Conservation (phyloP, 1,139 yeast species). For the Insectozyma bohioensis region DNA sequence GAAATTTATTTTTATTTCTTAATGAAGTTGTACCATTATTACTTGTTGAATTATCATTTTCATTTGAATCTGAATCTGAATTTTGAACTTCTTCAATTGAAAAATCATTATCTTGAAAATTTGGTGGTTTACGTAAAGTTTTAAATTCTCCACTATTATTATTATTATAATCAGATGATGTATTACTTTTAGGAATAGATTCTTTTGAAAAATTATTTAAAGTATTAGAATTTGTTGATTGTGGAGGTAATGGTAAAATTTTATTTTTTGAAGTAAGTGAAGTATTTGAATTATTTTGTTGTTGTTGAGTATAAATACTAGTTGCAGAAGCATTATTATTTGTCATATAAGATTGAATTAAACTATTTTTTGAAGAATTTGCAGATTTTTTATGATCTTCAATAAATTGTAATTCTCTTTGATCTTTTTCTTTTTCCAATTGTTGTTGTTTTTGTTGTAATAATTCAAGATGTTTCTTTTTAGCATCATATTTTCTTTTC, state of each 20-base stretch:
- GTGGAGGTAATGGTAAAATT: conserved; percentile 33
- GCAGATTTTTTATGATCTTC: conserved; percentile 10
- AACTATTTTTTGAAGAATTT: conserved; percentile 14
- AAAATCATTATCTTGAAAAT: conserved; percentile 22
- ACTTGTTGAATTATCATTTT: conserved; percentile 13
- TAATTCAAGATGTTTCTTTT: conserved; percentile 34
- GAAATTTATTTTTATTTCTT: conserved; percentile 11
- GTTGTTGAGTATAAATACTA: conserved; percentile 9
- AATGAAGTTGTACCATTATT: conserved; percentile 12
- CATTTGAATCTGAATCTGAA: conserved; percentile 34
- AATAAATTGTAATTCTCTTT: conserved; percentile 6
- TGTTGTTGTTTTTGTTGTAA: conserved; percentile 12
- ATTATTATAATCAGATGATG: background rate
- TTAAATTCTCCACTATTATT: conserved; percentile 1
- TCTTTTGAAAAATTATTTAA: conserved; percentile 1
- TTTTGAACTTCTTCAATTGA: conserved; percentile 43
- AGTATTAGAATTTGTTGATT: conserved; percentile 2
- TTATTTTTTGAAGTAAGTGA: conserved; percentile 28
- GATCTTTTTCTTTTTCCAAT: conserved; percentile 10
- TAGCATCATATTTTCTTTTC: conserved; percentile 53
- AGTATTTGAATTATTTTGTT: conserved; percentile 13
- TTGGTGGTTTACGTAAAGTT: conserved; percentile 1
- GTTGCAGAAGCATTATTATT: conserved; percentile 6
- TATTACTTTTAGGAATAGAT: background rate
- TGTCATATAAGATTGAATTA: conserved; percentile 15